Evolutionary conservation across 2,329 filamentous ascomycete species (phyloP).

Genomic region (Didymella lethalis): DNA sequence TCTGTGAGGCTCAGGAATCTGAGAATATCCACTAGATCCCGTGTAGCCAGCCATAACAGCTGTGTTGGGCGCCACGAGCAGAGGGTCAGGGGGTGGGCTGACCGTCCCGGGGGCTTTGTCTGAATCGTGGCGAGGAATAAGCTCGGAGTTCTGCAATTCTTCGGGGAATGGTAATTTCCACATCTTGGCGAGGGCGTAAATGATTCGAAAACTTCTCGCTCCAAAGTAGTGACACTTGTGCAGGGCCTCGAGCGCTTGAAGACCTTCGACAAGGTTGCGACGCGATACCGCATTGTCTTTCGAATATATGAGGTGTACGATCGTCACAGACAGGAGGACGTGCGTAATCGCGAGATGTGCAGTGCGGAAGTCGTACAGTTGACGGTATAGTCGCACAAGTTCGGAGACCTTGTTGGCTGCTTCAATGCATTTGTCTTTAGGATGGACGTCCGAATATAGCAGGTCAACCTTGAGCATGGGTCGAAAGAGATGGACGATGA

Average conservation of each 20-base stretch:
- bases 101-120: slow-evolving; percentile 22
- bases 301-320: slow-evolving; percentile 57
- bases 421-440: slow-evolving; percentile 70
- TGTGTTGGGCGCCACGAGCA: slow-evolving; percentile 28
- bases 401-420: slow-evolving; percentile 56
- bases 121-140: slow-evolving; percentile 32
- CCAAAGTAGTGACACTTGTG: slow-evolving; percentile 56
- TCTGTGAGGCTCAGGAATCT: slow-evolving; percentile 22
- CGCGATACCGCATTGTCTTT: slow-evolving; percentile 48
- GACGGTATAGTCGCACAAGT: slow-evolving; percentile 53
- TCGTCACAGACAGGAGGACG: slow-evolving; percentile 53
- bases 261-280: slow-evolving; percentile 52
- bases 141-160: slow-evolving; percentile 37
- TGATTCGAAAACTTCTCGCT: slow-evolving; percentile 53
- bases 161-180: slow-evolving; percentile 57
- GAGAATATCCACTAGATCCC: slow-evolving; percentile 15
- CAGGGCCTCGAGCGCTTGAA: slow-evolving; percentile 54
- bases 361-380: slow-evolving; percentile 55
- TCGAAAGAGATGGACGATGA: slow-evolving; percentile 76
- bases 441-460: slow-evolving; percentile 66
- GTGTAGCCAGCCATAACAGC: slow-evolving; percentile 21
- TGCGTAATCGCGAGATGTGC: slow-evolving; percentile 52
- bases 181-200: slow-evolving; percentile 52
- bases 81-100: slow-evolving; percentile 34
- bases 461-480: slow-evolving; percentile 72